Percentiles rank a stretch among this genome's conserved stretches.
These are phyloP conservation scores for Citrus medica DNA, from an alignment of 345 rosid genomes.

Conservation along the genomic window DNA sequence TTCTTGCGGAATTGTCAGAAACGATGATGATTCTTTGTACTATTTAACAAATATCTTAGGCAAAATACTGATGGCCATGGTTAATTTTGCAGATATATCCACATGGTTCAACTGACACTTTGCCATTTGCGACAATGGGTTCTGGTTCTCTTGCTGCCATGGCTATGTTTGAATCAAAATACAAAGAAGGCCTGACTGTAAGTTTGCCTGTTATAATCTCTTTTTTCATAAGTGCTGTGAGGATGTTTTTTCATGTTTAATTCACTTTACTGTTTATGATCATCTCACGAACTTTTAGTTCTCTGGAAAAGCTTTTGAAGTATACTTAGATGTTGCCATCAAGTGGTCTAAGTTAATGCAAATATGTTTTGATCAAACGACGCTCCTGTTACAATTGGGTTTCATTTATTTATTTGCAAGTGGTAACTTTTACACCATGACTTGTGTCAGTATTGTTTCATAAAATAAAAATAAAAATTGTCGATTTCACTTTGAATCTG, in stretches of 20 bases:
- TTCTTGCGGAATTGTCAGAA: not conserved
- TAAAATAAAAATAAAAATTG: too few relatives aligned
- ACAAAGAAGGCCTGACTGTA: constrained; percentile 79
- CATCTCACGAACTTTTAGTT: not conserved
- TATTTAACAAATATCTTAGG: not conserved
- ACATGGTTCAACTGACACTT: constrained; percentile 80
- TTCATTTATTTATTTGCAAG: not conserved
- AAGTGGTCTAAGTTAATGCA: not conserved
- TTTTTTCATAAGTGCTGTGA: not conserved
- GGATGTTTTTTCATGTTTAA: not conserved
- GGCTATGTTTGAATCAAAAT: constrained; percentile 75
- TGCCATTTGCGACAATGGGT: constrained; percentile 91
- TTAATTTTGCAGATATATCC: constrained; percentile 62
- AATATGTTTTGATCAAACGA: not conserved
- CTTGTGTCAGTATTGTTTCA: too few relatives aligned
- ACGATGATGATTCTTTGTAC: not conserved
- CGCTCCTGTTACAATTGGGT: not conserved
- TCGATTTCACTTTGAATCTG: not conserved
- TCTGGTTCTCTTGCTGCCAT: constrained; percentile 93
- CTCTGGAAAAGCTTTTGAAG: not conserved
- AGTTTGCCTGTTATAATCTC: constrained; percentile 21
- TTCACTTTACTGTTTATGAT: not conserved
- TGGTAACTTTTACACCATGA: not conserved
- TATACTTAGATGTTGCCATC: not conserved
- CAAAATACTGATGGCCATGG: constrained; percentile 8